phyloP scores from a whole-genome alignment of 352 stramenopile genomes.

The Thraustotheca clavata region DNA sequence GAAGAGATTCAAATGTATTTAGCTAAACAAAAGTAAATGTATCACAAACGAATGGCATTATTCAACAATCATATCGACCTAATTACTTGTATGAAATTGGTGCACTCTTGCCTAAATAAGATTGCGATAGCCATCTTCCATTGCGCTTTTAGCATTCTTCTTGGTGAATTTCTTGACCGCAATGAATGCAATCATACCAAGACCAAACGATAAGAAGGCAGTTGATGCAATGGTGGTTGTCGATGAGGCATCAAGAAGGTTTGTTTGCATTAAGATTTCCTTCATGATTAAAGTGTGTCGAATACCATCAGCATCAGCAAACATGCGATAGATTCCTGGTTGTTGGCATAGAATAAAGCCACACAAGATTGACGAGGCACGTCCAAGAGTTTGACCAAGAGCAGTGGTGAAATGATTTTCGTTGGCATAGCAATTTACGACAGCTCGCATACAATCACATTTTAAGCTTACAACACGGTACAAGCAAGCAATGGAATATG shows the following conservation, averaged over 20 bases:
- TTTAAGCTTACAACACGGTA: slow-evolving; percentile 20
- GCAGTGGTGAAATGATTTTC: not conserved
- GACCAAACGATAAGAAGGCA: slow-evolving; percentile 9
- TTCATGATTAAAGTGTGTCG: slow-evolving; percentile 12
- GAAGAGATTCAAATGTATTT: not conserved
- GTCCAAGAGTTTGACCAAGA: slow-evolving; percentile 14
- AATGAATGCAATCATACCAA: slow-evolving; percentile 18
- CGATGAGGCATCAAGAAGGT: not conserved
- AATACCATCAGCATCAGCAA: not conserved
- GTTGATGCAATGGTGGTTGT: not conserved
- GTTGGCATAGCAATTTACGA: slow-evolving; percentile 16
- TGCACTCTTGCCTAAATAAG: slow-evolving; percentile 18
- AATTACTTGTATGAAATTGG: not conserved
- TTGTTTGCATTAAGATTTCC: slow-evolving; percentile 10
- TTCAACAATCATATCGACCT: slow-evolving; percentile 1
- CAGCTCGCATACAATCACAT: slow-evolving; percentile 20
- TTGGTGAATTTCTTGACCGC: not conserved
- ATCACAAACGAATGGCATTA: not conserved
- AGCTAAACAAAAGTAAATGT: not conserved
- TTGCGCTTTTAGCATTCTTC: slow-evolving; percentile 4
- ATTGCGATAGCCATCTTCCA: slow-evolving; percentile 20
- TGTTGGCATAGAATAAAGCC: slow-evolving; percentile 19
- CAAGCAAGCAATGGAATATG: slow-evolving; percentile 15
- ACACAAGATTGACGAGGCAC: slow-evolving; percentile 10
- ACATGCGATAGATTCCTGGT: slow-evolving; percentile 1